Base-by-base conservation (phyloP, 495 filamentous ascomycete genomes). In the Penicillium soppii region DNA sequence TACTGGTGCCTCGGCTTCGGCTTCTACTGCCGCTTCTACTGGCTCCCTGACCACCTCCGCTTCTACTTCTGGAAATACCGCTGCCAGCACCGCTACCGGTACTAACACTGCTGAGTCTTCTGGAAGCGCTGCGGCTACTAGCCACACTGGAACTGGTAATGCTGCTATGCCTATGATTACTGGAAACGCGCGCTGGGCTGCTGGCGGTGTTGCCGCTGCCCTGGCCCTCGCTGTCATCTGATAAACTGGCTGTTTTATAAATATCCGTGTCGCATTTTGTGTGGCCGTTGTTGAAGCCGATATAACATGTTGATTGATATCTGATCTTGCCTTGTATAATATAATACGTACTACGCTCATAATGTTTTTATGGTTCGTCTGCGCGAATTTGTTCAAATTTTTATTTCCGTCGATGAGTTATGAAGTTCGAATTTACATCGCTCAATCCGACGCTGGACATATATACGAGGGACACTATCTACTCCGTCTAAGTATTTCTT, bases 81-180 rank as follows among this genome's bases (percentile, higher is more conserved):
- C 29, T 33, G 22, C 38, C 21, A 25, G 25, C 10, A 39, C 36
- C 1, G 17, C 42, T 26, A 35, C 40, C 17, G 33, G 45, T 30
- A 47, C 50, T 30, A 22, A 16, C 25, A 39, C 45, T 29, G 36
- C n/a, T 15, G 19, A 12, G 1, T 22, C 37, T 19, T 40, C 37
- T 9, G 19, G n/a, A 10, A 57, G 30, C 25, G 41, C 22, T 41
- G 37, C 33, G n/a, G 33, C 50, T n/a, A 17, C 50, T 5, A 57
- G 37, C 30, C 13, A 40, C 17, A 48, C 44, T 26, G 27, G 37
- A 26, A 44, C 44, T 25, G 16, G 23, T n/a, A 57, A 57, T 13
- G 55, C 55, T 16, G 55, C 55, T 35, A 39, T 54, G 51, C 56
- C 51, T 1, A 47, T 50, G 45, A 43, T 58, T 4, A 58, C 51